phyloP scores from a whole-genome alignment of 1,284 basidiomycete species.

The Melampsora larici-populina region DNA sequence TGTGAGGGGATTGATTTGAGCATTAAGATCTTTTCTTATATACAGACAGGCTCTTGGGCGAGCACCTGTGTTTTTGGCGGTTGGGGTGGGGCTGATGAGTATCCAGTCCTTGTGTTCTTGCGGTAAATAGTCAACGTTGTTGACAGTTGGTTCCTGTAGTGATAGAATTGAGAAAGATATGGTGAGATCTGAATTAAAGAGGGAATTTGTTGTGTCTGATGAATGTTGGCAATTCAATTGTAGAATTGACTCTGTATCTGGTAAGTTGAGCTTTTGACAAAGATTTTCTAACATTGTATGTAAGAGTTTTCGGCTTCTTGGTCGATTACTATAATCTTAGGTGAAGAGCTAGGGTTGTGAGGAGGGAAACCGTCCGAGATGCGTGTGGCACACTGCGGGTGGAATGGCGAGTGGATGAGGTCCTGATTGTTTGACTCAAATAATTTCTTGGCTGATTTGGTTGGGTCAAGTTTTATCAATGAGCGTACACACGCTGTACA shows the following conservation, averaged over 20 bases:
- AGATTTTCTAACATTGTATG: neutral
- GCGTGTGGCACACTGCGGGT: neutral
- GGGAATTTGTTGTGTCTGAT: neutral
- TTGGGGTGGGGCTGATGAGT: neutral
- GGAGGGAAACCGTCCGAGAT: neutral
- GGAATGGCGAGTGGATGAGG: neutral
- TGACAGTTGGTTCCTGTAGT: too few relatives aligned
- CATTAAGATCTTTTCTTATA: neutral
- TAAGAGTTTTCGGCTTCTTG: neutral
- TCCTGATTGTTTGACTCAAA: neutral
- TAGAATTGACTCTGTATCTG: neutral
- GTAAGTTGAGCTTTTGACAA: neutral
- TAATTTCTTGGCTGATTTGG: neutral
- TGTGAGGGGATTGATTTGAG: neutral
- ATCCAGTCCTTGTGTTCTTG: neutral
- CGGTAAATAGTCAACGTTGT: neutral
- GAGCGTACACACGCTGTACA: neutral
- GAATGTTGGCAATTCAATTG: neutral
- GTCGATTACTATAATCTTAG: neutral
- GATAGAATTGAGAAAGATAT: neutral
- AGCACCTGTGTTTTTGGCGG: neutral
- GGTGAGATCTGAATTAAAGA: neutral
- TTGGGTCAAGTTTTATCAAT: neutral
- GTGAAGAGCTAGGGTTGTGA: neutral
- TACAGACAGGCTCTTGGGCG: neutral